Conservation (phyloP, 352 stramenopile species). For the Pythium monospermum region DNA sequence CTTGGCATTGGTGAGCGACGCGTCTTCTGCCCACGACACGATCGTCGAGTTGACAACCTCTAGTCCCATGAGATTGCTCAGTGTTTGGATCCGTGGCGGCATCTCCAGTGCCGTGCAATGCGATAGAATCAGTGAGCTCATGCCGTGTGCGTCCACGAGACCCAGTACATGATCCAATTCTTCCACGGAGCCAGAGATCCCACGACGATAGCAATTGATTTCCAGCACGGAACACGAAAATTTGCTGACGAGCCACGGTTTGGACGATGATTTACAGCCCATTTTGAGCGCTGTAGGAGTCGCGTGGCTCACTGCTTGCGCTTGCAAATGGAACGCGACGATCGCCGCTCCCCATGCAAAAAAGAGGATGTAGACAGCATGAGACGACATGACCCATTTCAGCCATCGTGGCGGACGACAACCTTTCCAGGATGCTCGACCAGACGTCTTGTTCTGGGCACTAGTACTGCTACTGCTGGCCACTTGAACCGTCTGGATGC, state of each 20-base stretch:
- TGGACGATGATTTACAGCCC: constrained; percentile 10
- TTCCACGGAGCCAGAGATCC: neutral
- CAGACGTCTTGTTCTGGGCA: neutral
- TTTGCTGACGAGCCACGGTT: constrained; percentile 7
- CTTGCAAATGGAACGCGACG: constrained; percentile 1
- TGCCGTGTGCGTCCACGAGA: neutral
- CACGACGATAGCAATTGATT: constrained; percentile 13
- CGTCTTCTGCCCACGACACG: constrained; percentile 3
- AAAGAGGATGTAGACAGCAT: constrained; percentile 1
- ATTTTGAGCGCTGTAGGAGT: constrained; percentile 1
- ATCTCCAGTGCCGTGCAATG: constrained; percentile 9
- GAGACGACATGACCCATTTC: neutral
- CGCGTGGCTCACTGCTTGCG: neutral
- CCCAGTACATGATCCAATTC: constrained; percentile 4
- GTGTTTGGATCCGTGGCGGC: neutral
- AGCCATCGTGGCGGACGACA: neutral
- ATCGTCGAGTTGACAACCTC: constrained; percentile 8
- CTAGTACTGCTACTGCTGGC: neutral
- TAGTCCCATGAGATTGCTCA: constrained; percentile 4
- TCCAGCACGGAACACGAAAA: constrained; percentile 12
- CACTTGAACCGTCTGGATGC: neutral
- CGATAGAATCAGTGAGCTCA: constrained; percentile 10
- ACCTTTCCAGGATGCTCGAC: too few species aligned
- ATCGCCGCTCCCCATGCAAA: constrained; percentile 6
- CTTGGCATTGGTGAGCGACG: neutral